These are phyloP conservation scores for Diaporthe nobilis DNA, from an alignment of 2,329 filamentous ascomycete species.

Conservation along the genomic window DNA sequence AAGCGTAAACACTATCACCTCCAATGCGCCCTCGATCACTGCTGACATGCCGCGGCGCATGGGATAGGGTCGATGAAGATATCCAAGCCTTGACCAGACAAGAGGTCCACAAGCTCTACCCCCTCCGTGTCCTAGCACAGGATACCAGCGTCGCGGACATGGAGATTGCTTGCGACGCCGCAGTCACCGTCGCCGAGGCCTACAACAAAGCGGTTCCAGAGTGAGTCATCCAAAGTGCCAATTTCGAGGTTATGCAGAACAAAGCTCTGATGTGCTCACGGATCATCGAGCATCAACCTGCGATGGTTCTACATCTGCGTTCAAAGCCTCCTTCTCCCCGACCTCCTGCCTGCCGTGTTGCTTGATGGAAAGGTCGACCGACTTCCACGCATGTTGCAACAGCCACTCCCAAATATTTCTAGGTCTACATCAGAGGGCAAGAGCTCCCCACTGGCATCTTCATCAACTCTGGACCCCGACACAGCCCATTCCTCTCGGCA, in stretches of 20 bases:
- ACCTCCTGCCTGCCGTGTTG: conserved; percentile 14
- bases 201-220: neutral
- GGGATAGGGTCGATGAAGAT: rapidly evolving
- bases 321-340: conserved; percentile 7
- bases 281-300: neutral
- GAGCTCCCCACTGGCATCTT: neutral
- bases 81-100: neutral
- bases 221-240: neutral
- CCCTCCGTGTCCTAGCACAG: conserved; percentile 1
- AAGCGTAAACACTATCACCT: neutral
- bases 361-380: neutral
- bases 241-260: rapidly evolving
- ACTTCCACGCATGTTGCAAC: neutral
- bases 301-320: conserved; percentile 27
- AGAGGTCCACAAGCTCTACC: neutral
- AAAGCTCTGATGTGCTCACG: neutral
- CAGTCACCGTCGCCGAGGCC: neutral
- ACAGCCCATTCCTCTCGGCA: neutral
- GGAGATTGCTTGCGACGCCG: conserved; percentile 36
- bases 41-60: neutral
- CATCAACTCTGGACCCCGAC: neutral
- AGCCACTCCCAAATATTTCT: neutral
- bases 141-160: conserved; percentile 23
- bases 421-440: neutral
- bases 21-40: neutral